Base-by-base conservation (phyloP, 2,329 filamentous ascomycete genomes). In the Elsinoe perseae region DNA sequence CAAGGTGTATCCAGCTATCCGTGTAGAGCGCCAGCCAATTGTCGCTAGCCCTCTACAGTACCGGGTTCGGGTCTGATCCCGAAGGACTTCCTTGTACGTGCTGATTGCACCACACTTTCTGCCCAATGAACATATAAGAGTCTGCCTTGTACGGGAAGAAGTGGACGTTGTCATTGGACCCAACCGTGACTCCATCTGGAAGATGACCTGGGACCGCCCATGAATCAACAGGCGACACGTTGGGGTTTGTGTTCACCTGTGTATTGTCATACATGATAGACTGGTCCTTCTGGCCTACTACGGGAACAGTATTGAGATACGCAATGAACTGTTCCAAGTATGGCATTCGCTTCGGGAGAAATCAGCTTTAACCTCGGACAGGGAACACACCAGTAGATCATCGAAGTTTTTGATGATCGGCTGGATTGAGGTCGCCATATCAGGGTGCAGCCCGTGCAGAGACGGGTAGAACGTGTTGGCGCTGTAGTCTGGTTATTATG, bases 141-240 rank as follows among this genome's bases (percentile, higher is more conserved):
- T 44, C 40, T 12, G 40, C 40, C 12, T 44, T 44, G 40, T n/a
- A 44, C 10, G 40, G 40, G 12, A 44, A 44, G 40, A 44, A 44
- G 40, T 44, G 40, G 12, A 44, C 40, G 20, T 44, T 44, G 21
- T 44, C 40, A 18, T 10, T 25, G 18, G 40, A 18, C 16, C 10
- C 10, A 18, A 44, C 40, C 12, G 40, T 44, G 12, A 44, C 40
- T 12, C 40, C 40, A 10, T 2, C 10, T 20, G 40, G 40, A 14
- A 44, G 12, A 10, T 44, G 40, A 44, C 40, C 3, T 12, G 20
- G 20, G 40, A 44, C 40, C 18, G 40, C 40, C 40, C 40, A 44
- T 12, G 40, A 12, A 18, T 44, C 40, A 10, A 44, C 40, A 10
- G 40, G 40, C 12, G 40, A 18, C 10, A 25, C 10, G 18, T n/a